Evolutionary conservation across 2,329 filamentous ascomycete genomes (phyloP).

Genomic region (Trichoderma koningiopsis): DNA sequence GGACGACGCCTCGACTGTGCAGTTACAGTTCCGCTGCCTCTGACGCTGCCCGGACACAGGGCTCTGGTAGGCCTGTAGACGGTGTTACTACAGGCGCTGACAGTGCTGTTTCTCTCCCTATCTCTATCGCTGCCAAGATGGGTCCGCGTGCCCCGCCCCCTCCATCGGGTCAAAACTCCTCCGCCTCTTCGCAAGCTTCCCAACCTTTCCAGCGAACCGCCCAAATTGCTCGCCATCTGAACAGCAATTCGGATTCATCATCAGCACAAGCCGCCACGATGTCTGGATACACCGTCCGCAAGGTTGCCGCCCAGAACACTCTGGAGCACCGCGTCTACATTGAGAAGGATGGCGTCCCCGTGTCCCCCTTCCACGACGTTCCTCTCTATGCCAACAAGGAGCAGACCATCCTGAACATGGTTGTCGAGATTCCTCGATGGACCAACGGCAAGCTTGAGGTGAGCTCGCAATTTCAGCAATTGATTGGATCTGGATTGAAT

Average conservation of each 20-base stretch:
- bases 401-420: conserved; percentile 97
- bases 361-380: conserved; percentile 98
- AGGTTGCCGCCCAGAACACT: conserved; percentile 87
- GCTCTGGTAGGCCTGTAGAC: neutral
- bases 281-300: conserved; percentile 76
- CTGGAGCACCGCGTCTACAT: conserved; percentile 97
- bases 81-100: conserved; percentile 9
- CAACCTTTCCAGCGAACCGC: conserved; percentile 55
- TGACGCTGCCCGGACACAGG: neutral
- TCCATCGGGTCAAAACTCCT: conserved; percentile 37
- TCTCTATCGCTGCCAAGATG: conserved; percentile 28
- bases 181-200: conserved; percentile 34
- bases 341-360: conserved; percentile 91
- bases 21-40: neutral
- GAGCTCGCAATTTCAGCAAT: conserved; percentile 40
- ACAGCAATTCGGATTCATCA: conserved; percentile 27
- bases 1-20: conserved; percentile 7
- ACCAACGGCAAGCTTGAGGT: conserved; percentile 99
- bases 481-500: neutral
- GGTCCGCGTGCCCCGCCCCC: conserved; percentile 44
- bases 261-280: conserved; percentile 44
- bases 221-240: conserved; percentile 58
- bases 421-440: conserved; percentile 99
- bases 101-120: neutral
- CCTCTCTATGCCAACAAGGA: conserved; percentile 96